Percentiles rank a stretch among this genome's conserved stretches.
Evolutionary conservation across 1,284 basidiomycete species (phyloP).

Genomic region (Trichosporon coremiiforme): DNA sequence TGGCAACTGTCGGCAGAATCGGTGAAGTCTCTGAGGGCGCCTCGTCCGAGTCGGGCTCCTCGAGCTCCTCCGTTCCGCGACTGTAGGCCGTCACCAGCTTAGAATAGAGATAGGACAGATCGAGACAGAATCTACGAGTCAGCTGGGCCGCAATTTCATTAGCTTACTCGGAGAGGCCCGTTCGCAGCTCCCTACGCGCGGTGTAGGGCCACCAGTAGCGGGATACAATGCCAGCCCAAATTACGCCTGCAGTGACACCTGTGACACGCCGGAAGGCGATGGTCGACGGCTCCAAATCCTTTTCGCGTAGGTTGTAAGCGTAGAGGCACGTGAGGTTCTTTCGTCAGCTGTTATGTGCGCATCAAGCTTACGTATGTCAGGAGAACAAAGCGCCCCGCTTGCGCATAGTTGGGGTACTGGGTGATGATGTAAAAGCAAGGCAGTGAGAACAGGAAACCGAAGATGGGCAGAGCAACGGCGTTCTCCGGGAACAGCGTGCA

Average conservation of each 20-base stretch:
- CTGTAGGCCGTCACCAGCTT: constrained; percentile 52
- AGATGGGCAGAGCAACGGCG: constrained; percentile 70
- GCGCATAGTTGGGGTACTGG: constrained; percentile 71
- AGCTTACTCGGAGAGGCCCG: constrained; percentile 79
- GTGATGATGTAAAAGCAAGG: constrained; percentile 92
- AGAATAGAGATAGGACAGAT: constrained; percentile 57
- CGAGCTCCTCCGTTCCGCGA: constrained; percentile 32
- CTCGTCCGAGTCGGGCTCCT: neutral
- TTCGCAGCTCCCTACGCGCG: constrained; percentile 80
- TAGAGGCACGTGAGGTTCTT: constrained; percentile 91
- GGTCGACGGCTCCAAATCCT: constrained; percentile 68
- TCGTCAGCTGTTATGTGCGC: constrained; percentile 21
- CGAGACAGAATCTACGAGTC: constrained; percentile 52
- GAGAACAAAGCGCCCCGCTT: constrained; percentile 82
- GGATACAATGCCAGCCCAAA: constrained; percentile 86
- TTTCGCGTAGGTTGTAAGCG: constrained; percentile 79
- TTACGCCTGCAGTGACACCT: constrained; percentile 81
- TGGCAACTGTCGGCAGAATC: neutral
- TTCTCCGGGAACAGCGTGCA: constrained; percentile 78
- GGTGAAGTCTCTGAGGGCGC: neutral
- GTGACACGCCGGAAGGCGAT: constrained; percentile 76
- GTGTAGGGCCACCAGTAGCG: constrained; percentile 94
- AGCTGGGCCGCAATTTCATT: neutral
- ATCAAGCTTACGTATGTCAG: constrained; percentile 60
- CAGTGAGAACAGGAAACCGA: constrained; percentile 86